Base-by-base conservation (phyloP, 2,329 filamentous ascomycete species). In the Coniochaeta sp. region DNA sequence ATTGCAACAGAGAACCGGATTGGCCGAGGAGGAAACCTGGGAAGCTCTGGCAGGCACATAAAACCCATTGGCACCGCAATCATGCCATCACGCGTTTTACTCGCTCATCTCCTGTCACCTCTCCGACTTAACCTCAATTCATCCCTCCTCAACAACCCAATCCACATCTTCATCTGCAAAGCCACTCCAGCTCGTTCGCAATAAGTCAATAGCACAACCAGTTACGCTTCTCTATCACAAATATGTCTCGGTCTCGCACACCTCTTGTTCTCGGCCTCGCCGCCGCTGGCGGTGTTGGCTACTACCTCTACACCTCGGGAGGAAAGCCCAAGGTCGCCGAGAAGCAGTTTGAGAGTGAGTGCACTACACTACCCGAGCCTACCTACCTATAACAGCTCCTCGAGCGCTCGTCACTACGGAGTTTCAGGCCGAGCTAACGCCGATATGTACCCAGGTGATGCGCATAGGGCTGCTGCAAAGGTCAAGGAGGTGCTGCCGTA, bases 261-360 rank as follows among this genome's bases (percentile, higher is more conserved):
- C 80, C 81, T 66, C 66, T 80, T 65, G 70, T 79, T 67, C 70
- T 88, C 67, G 89, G 87, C 67, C 75, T 86, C 66, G 83, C 80
- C 62, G 86, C 84, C 65, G 88, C 82, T 34, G 85, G 84, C 68
- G 89, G 86, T 65, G 78, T 87, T 61, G 91, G 89, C 50, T 98
- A 96, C 82, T 98, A 98, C 80, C 83, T 98, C 64, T 99, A 96
- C 81, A 81, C 77, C 58, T 89, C 93, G 17, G 93, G 93, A 63
- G 93, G 93, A 61, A 84, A 86, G 73, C 82, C 91, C 58, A 90
- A 89, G 75, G 86, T 83, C 57, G 93, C 93, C n/a, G 86, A 92
- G 82, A 90, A 93, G 81, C 81, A 95, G 74, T 83, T 90, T 66
- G 90, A 96, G 79, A 84, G 93, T 96, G 78, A 54, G 86, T 78